Percentiles rank a stretch among this genome's conserved stretches.
These are phyloP conservation scores for Aspergillus funiculosus DNA, from an alignment of 495 filamentous ascomycete genomes.

Conservation along the genomic window DNA sequence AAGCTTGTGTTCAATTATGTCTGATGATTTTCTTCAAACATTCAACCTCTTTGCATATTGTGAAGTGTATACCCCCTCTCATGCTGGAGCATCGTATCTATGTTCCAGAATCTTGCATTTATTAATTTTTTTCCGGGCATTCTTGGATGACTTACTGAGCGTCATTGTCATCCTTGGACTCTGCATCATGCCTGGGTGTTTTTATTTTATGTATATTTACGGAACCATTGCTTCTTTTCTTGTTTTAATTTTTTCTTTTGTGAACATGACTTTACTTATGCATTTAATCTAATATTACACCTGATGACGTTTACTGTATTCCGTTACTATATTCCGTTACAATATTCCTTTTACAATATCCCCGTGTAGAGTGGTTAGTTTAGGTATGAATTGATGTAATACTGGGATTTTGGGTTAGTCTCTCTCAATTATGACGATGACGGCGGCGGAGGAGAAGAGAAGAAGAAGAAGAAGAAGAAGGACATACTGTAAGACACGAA, in stretches of 20 bases:
- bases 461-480: background rate
- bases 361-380: slow-evolving; percentile 4
- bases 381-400: slow-evolving; percentile 54
- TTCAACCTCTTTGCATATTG: slow-evolving; percentile 11
- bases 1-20: no score
- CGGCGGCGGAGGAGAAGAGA: background rate
- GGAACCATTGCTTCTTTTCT: background rate
- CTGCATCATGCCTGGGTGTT: slow-evolving; percentile 14
- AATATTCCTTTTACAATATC: background rate
- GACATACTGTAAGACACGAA: slow-evolving; percentile 70
- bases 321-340: no score
- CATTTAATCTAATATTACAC: slow-evolving; percentile 16
- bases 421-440: background rate
- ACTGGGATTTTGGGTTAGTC: slow-evolving; percentile 36
- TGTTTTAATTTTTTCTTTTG: slow-evolving; percentile 3
- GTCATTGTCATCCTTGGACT: background rate
- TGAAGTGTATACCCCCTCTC: slow-evolving; percentile 17
- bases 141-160: slow-evolving; percentile 15
- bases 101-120: slow-evolving; percentile 18
- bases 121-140: slow-evolving; percentile 9
- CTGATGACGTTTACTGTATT: slow-evolving; percentile 5
- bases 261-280: slow-evolving; percentile 14
- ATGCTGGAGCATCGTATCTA: slow-evolving; percentile 1
- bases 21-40: background rate
- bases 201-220: slow-evolving; percentile 18